A percentile compares a stretch with the other conserved stretches of the same genome.
These are phyloP conservation scores for Coemansia sp. DNA, from an alignment of 192 early-diverging fungal species.

Conservation along the genomic window DNA sequence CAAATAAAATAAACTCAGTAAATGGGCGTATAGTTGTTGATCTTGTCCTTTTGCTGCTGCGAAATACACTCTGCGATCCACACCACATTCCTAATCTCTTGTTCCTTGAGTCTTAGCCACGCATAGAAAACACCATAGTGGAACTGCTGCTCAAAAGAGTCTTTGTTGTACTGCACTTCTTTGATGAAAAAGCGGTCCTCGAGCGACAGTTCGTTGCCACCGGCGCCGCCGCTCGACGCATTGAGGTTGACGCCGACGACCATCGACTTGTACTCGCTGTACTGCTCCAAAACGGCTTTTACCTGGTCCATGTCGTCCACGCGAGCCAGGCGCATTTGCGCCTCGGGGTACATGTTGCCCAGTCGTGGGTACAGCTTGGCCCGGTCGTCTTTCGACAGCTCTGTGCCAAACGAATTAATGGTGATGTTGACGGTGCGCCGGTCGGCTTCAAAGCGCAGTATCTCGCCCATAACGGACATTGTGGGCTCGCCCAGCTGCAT, in stretches of 20 bases:
- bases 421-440: conserved; percentile 98
- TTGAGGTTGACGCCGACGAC: conserved; percentile 65
- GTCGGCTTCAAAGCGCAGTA: conserved; percentile 97
- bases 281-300: conserved; percentile 76
- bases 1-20: conserved; percentile 57
- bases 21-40: conserved; percentile 91
- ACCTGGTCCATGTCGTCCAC: conserved; percentile 97
- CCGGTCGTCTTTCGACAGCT: conserved; percentile 95
- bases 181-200: conserved; percentile 96
- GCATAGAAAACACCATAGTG: conserved; percentile 94
- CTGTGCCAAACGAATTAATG: conserved; percentile 98
- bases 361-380: conserved; percentile 88
- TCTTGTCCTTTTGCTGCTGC: conserved; percentile 94
- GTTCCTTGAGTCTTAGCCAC: conserved; percentile 95
- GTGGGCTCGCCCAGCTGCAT: conserved; percentile 78
- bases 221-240: conserved; percentile 20
- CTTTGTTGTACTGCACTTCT: conserved; percentile 92
- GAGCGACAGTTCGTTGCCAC: conserved; percentile 66
- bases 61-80: conserved; percentile 99
- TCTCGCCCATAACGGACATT: conserved; percentile 88
- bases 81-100: conserved; percentile 97
- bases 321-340: conserved; percentile 73
- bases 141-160: conserved; percentile 94
- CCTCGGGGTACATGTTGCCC: conserved; percentile 93
- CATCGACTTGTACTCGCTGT: conserved; percentile 85